Evolutionary conservation across 345 rosid species (phyloP), one percentile per base, ranked within the genome.

Genomic region (Pugionium cornutum): DNA sequence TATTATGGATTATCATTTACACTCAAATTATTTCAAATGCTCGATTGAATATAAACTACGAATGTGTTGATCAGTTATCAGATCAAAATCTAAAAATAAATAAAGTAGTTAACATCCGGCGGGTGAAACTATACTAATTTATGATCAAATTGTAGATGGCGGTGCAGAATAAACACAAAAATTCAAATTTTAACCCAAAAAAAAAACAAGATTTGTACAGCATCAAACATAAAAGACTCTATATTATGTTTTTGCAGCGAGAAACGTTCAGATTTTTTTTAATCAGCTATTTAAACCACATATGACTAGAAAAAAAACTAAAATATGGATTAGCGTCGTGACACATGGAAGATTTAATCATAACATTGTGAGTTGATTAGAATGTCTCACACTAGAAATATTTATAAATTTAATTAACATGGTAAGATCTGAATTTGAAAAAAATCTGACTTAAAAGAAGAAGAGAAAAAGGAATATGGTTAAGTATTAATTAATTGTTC

Each of bases 311-410:
- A 42, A 65, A 42, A 33, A 32, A 53, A 7, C 29, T 18, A 11
- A 31, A 56, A 36, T 26, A 11, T 57, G 63, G 56, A 57, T 66
- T 45, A 66, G 32, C 28, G 47, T 3, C 43, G 29, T 34, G 54
- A 35, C 30, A 44, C 45, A 34, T 55, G 28, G 11, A 36, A 35
- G 3, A 28, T 28, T 45, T 43, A 34, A 7, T 39, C 54, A 52
- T 53, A 28, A 11, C 37, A 59, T 39, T 35, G 2, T 18, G 11
- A 18, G 43, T 35, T 54, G 11, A 35, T 32, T 25, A 33, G n/a
- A 36, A 35, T 34, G 28, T 53, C 42, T 18, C 25, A 35, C 58
- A 35, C 10, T 7, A 40, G 39, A 53, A 53, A 7, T 25, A 11
- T 30, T 34, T 42, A 53, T 4, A 35, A 18, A 53, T 35, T 6